phyloP scores from a whole-genome alignment of 441 rosid species.

The Theobroma grandiflorum region DNA sequence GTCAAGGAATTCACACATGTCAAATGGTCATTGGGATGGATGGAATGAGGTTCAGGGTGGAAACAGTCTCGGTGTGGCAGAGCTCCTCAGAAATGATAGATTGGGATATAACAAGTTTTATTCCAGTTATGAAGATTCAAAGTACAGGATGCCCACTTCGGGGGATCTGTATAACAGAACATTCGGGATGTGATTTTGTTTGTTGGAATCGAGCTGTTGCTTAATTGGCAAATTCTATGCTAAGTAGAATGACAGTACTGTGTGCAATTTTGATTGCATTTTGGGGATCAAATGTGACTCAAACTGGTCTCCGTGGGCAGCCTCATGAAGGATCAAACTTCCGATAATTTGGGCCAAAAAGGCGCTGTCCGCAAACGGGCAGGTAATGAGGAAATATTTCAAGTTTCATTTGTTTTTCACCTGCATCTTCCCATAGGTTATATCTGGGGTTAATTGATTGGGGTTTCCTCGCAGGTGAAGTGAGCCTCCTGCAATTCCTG shows the following conservation, averaged over 20 bases:
- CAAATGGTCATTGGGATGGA: slow-evolving; percentile 88
- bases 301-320: slow-evolving; percentile 40
- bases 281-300: slow-evolving; percentile 38
- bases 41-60: slow-evolving; percentile 79
- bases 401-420: background rate
- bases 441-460: background rate
- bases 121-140: slow-evolving; percentile 78
- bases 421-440: background rate
- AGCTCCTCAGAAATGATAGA: slow-evolving; percentile 79
- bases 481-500: slow-evolving; percentile 8
- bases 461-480: slow-evolving; percentile 32
- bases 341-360: slow-evolving; percentile 29
- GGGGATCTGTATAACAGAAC: slow-evolving; percentile 80
- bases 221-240: slow-evolving; percentile 35
- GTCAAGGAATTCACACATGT: slow-evolving; percentile 60
- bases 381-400: slow-evolving; percentile 33
- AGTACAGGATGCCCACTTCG: slow-evolving; percentile 72
- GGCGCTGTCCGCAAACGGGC: slow-evolving; percentile 43
- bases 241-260: slow-evolving; percentile 5
- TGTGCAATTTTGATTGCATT: slow-evolving; percentile 25
- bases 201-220: slow-evolving; percentile 29
- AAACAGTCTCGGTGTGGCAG: slow-evolving; percentile 64
- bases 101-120: slow-evolving; percentile 66
- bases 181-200: slow-evolving; percentile 68
- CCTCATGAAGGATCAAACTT: slow-evolving; percentile 50